Percentiles rank a stretch among this genome's conserved stretches.
phyloP scores from a whole-genome alignment of 176 grass and related monocot genomes.

The Juncus effusus region DNA sequence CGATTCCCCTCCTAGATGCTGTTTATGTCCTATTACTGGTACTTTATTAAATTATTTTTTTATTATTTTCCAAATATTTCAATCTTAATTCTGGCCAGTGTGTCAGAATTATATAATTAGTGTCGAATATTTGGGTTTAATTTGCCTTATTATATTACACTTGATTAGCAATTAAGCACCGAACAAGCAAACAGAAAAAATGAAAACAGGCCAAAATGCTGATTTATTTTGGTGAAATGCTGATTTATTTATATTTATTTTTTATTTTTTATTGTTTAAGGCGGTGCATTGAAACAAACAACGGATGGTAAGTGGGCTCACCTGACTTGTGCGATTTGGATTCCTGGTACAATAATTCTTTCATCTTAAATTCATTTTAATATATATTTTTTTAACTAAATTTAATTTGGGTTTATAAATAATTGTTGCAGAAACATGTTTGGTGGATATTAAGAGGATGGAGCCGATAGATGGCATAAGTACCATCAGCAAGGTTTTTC shows the following conservation, averaged over 20 bases:
- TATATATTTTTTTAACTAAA: background rate
- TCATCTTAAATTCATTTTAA: slow-evolving; percentile 8
- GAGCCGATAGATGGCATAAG: slow-evolving; percentile 97
- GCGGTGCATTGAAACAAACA: slow-evolving; percentile 98
- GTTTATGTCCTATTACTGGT: slow-evolving; percentile 94
- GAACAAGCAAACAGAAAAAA: no score
- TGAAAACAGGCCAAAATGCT: no score
- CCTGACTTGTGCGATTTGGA: slow-evolving; percentile 95
- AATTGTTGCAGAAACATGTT: slow-evolving; percentile 74
- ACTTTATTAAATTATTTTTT: slow-evolving; percentile 18
- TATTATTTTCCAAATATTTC: background rate
- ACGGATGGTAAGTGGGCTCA: slow-evolving; percentile 97
- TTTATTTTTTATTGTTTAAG: slow-evolving; percentile 37
- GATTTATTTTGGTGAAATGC: no score
- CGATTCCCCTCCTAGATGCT: slow-evolving; percentile 72
- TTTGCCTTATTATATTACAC: background rate
- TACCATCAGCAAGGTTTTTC: slow-evolving; percentile 82
- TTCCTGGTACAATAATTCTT: slow-evolving; percentile 60
- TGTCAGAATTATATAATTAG: no score
- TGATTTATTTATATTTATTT: background rate
- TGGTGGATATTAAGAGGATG: slow-evolving; percentile 95
- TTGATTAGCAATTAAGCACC: background rate
- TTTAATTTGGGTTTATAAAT: slow-evolving; percentile 5
- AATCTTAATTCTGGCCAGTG: no score
- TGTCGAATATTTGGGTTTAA: no score